Evolutionary conservation across 2,329 filamentous ascomycete species (phyloP), one percentile per base, ranked within the genome.

Genomic region (Uncinocarpus reesii): DNA sequence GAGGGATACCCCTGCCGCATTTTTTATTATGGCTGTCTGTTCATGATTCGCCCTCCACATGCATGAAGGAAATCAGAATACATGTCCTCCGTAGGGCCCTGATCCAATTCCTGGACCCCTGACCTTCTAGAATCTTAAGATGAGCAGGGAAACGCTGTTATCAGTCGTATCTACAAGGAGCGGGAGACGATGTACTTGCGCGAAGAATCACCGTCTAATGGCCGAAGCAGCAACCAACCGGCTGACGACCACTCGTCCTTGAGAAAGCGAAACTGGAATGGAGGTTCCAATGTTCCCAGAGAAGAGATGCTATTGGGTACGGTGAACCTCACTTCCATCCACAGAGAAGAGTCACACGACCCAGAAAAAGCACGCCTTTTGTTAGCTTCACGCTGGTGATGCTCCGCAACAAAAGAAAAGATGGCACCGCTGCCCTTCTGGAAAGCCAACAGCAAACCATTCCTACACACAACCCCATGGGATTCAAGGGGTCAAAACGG

Each of bases 1-100:
- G 38, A 28, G 38, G 38, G 23, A 24, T 41, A 41, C 29, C 38
- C 38, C 24, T 41, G 38, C n/a, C 6, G 38, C 6, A 15, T 41
- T 41, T 6, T 13, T 18, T 18, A 29, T 15, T 26, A 18, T 2
- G 2, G 21, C 13, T 28, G 21, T 28, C 26, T 11, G 5, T 38
- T 23, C 35, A 38, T 11, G 3, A 38, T 36, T 18, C 34, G 11
- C 34, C 4, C n/a, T 5, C 16, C 32, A n/a, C 32, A 18, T 31
- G 24, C 23, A 15, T 29, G 38, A 16, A 28, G n/a, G n/a, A 42
- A 37, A n/a, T 37, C 11, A 15, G 26, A 2, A 13, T 4, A 21
- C 21, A 40, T 16, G 18, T 23, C 11, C 18, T 24, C 15, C 16
- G 13, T 24, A 21, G 2, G 18, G n/a, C 36, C 18, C 36, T 13